Evolutionary conservation across 164 flowering plant genomes (phyloP).

Genomic region (Litsea cubeba): DNA sequence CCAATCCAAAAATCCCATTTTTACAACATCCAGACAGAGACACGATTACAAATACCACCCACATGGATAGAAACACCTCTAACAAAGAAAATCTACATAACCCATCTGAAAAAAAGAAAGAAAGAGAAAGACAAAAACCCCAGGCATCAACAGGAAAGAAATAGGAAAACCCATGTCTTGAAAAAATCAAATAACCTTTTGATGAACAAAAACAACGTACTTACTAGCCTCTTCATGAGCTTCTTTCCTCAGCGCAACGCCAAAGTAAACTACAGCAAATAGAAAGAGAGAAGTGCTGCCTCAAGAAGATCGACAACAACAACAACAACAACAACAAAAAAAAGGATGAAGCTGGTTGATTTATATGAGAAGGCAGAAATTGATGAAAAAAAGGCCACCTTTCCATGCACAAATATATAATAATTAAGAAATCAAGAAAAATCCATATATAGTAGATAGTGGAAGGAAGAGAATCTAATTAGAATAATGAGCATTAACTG

Average conservation of each 20-base stretch:
- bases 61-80: background rate
- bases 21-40: too few species aligned
- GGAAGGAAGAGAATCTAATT: background rate
- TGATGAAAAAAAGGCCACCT: background rate
- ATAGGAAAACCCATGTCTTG: background rate
- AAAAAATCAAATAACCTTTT: background rate
- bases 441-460: background rate
- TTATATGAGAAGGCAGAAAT: constrained; percentile 3
- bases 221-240: constrained; percentile 83
- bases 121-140: background rate
- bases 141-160: background rate
- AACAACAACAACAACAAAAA: too few species aligned
- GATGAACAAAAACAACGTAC: constrained; percentile 44
- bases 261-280: background rate
- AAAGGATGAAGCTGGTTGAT: constrained; percentile 6
- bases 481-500: background rate
- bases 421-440: background rate
- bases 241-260: constrained; percentile 8
- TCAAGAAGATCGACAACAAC: constrained; percentile 2
- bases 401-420: background rate
- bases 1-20: background rate
- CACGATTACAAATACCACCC: background rate
- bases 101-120: background rate
- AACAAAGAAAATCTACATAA: background rate
- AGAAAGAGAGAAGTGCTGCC: constrained; percentile 4